Evolutionary conservation across 2,329 filamentous ascomycete species (phyloP).

Genomic region (Aureobasidium sp.): DNA sequence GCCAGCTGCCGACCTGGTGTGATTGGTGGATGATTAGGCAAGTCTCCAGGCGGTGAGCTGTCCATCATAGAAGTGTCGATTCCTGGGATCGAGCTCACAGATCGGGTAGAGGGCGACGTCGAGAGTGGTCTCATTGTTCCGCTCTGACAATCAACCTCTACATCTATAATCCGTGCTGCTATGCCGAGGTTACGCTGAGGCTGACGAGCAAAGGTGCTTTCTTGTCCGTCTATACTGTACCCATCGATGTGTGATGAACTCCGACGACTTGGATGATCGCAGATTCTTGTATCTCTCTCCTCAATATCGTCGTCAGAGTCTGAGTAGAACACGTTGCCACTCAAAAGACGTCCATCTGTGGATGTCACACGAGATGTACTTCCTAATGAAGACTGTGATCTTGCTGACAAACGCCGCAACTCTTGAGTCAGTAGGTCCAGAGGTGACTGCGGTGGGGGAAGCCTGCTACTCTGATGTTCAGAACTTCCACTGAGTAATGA

Average conservation of each 20-base stretch:
- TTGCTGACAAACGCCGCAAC: slow-evolving; percentile 20
- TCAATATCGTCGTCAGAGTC: background rate
- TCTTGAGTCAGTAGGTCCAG: slow-evolving; percentile 25
- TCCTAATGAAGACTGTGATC: background rate
- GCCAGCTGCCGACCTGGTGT: background rate
- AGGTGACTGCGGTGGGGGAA: slow-evolving; percentile 22
- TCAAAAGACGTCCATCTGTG: background rate
- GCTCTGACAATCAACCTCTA: background rate
- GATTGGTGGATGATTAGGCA: background rate
- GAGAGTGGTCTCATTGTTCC: background rate
- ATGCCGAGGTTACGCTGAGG: background rate
- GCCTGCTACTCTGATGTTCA: background rate
- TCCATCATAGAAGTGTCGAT: background rate
- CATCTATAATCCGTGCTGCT: background rate
- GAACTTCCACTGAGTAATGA: background rate
- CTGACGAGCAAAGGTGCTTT: background rate
- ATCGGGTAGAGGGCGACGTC: background rate
- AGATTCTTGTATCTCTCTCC: background rate
- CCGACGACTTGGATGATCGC: background rate
- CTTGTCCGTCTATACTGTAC: background rate
- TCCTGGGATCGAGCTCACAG: background rate
- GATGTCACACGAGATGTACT: background rate
- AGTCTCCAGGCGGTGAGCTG: background rate
- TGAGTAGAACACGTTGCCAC: background rate
- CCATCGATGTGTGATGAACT: background rate